Evolutionary conservation across 108 stramenopile genomes (phyloP).

Genomic region (Nitzschia sp.): DNA sequence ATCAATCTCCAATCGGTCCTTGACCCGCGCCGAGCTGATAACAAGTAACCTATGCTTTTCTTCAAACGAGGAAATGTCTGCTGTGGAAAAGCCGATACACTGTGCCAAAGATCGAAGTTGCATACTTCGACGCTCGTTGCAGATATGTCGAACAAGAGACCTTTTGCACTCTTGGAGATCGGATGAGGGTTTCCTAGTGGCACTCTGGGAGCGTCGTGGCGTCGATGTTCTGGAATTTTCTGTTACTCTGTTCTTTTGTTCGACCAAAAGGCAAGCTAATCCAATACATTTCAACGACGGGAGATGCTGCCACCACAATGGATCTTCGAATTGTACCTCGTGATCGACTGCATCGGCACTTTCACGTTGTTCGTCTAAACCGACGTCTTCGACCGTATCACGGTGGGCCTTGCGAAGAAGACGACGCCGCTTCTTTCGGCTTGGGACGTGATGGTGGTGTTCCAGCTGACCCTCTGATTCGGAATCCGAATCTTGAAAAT

Average conservation of each 20-base stretch:
- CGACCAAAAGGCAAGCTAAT: conserved; percentile 65
- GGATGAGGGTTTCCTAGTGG: neutral
- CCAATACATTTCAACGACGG: conserved; percentile 90
- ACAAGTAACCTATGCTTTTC: conserved; percentile 63
- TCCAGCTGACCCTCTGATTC: conserved; percentile 35
- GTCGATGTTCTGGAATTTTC: conserved; percentile 5
- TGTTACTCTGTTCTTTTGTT: conserved; percentile 34
- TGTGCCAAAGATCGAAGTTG: conserved; percentile 60
- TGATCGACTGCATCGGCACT: conserved; percentile 14
- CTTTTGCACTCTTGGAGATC: conserved; percentile 23
- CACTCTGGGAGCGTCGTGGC: neutral
- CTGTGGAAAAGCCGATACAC: conserved; percentile 81
- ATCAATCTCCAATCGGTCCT: conserved; percentile 65
- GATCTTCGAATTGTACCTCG: conserved; percentile 92
- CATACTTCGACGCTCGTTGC: conserved; percentile 56
- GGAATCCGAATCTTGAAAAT: conserved; percentile 39
- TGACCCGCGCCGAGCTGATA: conserved; percentile 49
- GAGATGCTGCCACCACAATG: conserved; percentile 85
- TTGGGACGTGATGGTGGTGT: conserved; percentile 27
- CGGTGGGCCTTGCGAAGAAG: conserved; percentile 23
- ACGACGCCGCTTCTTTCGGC: conserved; percentile 24
- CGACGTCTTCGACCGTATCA: conserved; percentile 4
- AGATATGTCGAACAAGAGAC: conserved; percentile 36
- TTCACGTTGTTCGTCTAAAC: neutral
- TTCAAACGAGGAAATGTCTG: conserved; percentile 61